Percentiles rank a stretch among this genome's conserved stretches.
Conservation (phyloP, 2,329 filamentous ascomycete species). For the Acephala macrosclerotiorum region DNA sequence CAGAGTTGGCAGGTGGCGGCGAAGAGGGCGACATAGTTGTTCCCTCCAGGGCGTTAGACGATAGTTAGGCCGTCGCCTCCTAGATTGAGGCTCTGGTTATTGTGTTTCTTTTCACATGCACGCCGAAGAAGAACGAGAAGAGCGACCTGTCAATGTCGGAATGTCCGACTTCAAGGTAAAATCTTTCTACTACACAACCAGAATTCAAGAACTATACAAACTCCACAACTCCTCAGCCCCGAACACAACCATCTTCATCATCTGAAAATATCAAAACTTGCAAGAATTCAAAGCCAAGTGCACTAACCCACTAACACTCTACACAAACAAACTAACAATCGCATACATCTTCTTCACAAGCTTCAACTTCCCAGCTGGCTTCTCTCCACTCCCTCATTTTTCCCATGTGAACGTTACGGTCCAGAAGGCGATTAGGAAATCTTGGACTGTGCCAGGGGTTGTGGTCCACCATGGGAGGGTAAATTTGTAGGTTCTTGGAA, state of each 20-base stretch:
- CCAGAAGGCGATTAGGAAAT: constrained; percentile 7
- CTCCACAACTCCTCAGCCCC: too few species aligned
- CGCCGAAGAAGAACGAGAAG: too few species aligned
- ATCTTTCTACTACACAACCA: too few species aligned
- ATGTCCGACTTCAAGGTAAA: too few species aligned
- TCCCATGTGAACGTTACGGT: constrained; percentile 7
- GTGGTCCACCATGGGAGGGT: constrained; percentile 2
- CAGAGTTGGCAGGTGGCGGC: constrained; percentile 1
- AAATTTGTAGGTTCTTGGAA: background rate
- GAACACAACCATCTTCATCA: background rate
- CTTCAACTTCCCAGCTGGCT: background rate
- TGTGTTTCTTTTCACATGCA: background rate
- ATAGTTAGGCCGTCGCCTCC: constrained; percentile 4
- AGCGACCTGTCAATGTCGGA: too few species aligned
- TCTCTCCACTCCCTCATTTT: background rate
- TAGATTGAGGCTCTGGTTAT: background rate
- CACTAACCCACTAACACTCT: background rate
- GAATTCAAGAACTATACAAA: too few species aligned
- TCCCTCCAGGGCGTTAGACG: background rate
- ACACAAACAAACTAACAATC: background rate
- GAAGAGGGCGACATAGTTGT: constrained; percentile 6
- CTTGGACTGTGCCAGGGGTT: background rate
- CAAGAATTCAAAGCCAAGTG: background rate
- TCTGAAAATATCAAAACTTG: background rate
- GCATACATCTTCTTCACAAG: background rate